phyloP scores from a whole-genome alignment of 2,329 filamentous ascomycete species.

The Exserohilum rostratum region DNA sequence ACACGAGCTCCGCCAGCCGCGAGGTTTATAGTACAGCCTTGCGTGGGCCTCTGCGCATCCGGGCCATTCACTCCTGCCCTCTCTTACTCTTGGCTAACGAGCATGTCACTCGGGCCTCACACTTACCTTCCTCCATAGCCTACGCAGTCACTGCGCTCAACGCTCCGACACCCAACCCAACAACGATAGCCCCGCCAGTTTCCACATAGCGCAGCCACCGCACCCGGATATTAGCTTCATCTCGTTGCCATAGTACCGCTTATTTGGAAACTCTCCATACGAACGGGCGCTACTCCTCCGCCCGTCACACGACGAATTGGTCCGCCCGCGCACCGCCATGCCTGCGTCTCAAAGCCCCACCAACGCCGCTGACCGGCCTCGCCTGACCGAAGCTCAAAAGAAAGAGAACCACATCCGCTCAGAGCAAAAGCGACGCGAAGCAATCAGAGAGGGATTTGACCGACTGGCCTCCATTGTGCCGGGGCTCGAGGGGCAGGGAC shows the following conservation, averaged over 20 bases:
- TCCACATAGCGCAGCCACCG: not conserved
- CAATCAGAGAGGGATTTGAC: constrained; percentile 85
- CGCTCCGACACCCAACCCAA: not conserved
- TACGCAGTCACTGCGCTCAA: not conserved
- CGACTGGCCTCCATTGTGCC: constrained; percentile 80
- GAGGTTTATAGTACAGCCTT: not conserved
- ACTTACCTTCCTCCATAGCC: not conserved
- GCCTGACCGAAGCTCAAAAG: constrained; percentile 72
- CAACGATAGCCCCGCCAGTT: not conserved
- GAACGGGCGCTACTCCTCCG: not conserved
- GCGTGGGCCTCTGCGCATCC: not conserved
- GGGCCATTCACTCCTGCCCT: not conserved
- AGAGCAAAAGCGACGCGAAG: constrained; percentile 70
- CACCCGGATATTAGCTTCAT: not conserved
- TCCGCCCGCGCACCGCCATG: constrained; percentile 19
- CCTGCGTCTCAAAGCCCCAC: constrained; percentile 37
- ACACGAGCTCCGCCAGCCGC: not conserved
- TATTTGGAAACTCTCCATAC: constrained; percentile 3
- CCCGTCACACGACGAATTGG: constrained; percentile 1
- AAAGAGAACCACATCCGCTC: constrained; percentile 76
- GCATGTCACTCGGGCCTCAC: not conserved
- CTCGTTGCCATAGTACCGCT: not conserved
- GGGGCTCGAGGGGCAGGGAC: constrained; percentile 79
- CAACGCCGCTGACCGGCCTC: constrained; percentile 60
- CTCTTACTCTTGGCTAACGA: not conserved